A percentile compares a stretch with the other conserved stretches of the same genome.
Conservation (phyloP, 495 filamentous ascomycete genomes). For the Daldinia childiae region DNA sequence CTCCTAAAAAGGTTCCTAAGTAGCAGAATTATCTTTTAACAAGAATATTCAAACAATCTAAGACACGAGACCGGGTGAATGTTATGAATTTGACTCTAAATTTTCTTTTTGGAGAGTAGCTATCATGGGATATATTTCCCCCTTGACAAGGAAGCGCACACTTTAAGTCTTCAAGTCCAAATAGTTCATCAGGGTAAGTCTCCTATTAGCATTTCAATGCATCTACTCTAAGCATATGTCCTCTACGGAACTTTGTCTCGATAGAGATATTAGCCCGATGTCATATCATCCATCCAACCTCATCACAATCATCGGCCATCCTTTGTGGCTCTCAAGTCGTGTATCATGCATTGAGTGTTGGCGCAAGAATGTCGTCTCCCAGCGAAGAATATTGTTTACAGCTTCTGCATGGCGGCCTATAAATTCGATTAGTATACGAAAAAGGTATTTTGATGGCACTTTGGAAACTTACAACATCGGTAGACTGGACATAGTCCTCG, state of each 20-base stretch:
- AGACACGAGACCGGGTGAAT: background rate
- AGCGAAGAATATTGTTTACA: constrained; percentile 63
- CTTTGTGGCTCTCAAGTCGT: constrained; percentile 38
- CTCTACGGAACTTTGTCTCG: constrained; percentile 38
- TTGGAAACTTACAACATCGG: constrained; percentile 74
- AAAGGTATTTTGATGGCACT: background rate
- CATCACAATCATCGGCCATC: constrained; percentile 41
- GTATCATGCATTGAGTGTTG: constrained; percentile 41
- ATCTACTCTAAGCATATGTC: constrained; percentile 31
- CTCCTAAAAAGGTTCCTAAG: background rate
- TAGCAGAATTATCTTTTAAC: constrained; percentile 3
- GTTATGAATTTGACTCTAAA: background rate
- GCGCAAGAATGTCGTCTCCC: background rate
- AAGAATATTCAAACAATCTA: background rate
- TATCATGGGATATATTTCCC: background rate
- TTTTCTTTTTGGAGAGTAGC: background rate
- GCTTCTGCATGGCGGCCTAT: constrained; percentile 87
- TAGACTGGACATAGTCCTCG: constrained; percentile 97
- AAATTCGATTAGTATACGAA: constrained; percentile 20
- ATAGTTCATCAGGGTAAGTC: constrained; percentile 1
- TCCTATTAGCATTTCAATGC: constrained; percentile 23
- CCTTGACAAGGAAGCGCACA: background rate
- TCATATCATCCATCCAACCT: constrained; percentile 40
- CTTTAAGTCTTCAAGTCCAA: background rate
- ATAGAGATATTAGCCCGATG: constrained; percentile 29